A percentile compares a stretch with the other conserved stretches of the same genome.
Evolutionary conservation across 345 rosid genomes (phyloP).

Genomic region (Eucalyptus sp.): DNA sequence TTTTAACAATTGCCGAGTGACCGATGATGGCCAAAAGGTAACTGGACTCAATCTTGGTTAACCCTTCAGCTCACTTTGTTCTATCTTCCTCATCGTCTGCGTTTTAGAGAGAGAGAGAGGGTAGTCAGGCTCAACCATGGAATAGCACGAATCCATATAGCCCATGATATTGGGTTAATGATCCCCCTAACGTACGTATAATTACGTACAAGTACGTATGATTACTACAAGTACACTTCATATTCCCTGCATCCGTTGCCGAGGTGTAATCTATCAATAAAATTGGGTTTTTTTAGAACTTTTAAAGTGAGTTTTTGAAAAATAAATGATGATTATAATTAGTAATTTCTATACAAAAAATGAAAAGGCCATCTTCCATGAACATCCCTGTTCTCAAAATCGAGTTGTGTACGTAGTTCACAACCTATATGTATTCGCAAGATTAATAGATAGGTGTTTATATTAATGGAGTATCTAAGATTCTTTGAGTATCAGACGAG

Average conservation of each 20-base stretch:
- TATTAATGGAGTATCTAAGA: background rate
- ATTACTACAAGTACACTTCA: background rate
- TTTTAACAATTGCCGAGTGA: too few species aligned
- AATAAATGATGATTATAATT: background rate
- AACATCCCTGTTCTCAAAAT: background rate
- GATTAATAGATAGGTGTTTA: background rate
- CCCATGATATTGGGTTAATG: background rate
- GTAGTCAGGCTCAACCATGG: too few species aligned
- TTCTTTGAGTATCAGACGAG: accelerated
- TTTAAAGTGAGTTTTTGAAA: background rate
- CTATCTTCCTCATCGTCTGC: too few species aligned
- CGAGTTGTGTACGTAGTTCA: background rate
- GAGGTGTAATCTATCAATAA: background rate
- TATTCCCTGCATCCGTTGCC: too few species aligned
- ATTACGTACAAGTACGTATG: too few species aligned
- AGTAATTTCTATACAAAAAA: background rate
- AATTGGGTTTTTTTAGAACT: background rate
- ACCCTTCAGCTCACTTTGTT: too few species aligned
- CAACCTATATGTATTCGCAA: background rate
- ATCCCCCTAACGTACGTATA: background rate
- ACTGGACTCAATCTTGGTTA: too few species aligned
- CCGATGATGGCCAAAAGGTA: too few species aligned
- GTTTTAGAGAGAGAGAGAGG: too few species aligned
- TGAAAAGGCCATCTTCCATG: background rate
- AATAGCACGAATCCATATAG: too few species aligned